Evolutionary conservation across 345 rosid species (phyloP).

Genomic region (Populus deltoides): DNA sequence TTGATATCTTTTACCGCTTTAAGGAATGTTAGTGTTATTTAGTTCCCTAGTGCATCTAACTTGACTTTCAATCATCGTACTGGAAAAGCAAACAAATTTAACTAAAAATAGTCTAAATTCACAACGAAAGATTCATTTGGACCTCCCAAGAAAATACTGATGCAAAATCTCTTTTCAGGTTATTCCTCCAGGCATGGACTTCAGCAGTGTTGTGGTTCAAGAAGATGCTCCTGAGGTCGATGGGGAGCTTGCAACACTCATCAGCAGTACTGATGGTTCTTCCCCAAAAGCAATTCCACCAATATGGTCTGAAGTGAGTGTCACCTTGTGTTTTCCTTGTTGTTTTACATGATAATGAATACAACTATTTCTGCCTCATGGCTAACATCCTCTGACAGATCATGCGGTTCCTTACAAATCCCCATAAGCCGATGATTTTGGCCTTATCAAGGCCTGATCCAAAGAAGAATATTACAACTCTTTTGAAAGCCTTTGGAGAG

Average conservation of each 20-base stretch:
- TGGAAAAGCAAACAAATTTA: background rate
- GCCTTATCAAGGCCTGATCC: slow-evolving; percentile 97
- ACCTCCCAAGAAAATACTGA: slow-evolving; percentile 5
- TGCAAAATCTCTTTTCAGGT: slow-evolving; percentile 47
- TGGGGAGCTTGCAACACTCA: slow-evolving; percentile 58
- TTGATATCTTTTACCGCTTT: no score
- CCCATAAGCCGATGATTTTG: slow-evolving; percentile 94
- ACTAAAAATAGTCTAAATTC: background rate
- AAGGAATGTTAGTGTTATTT: no score
- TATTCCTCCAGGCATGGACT: slow-evolving; percentile 99
- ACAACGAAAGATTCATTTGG: slow-evolving; percentile 3
- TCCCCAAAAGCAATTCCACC: slow-evolving; percentile 85
- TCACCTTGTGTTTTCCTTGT: background rate
- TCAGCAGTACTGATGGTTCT: slow-evolving; percentile 66
- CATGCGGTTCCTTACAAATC: slow-evolving; percentile 88
- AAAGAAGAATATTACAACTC: slow-evolving; percentile 92
- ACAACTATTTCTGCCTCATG: background rate
- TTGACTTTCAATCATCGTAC: background rate
- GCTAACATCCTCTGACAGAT: slow-evolving; percentile 40
- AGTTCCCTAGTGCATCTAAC: background rate
- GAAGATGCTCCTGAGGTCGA: slow-evolving; percentile 81
- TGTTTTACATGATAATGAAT: background rate
- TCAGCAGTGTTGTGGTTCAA: slow-evolving; percentile 84
- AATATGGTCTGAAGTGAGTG: slow-evolving; percentile 89
- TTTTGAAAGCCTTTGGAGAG: slow-evolving; percentile 91